Base-by-base conservation (phyloP, 495 filamentous ascomycete genomes). In the Penicillium diatomitis region DNA sequence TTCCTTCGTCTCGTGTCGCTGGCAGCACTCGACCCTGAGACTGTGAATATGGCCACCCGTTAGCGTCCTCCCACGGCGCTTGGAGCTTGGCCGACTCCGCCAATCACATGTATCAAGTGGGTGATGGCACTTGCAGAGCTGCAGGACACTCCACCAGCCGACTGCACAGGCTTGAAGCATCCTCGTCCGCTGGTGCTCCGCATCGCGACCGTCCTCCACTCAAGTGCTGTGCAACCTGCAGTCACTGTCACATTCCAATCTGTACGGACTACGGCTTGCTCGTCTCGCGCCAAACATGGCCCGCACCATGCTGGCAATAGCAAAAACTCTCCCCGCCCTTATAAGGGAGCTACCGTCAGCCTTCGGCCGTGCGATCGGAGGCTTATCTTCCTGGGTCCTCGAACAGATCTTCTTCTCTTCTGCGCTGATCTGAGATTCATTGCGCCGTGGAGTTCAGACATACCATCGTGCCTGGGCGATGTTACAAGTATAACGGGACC, bases 161-260 rank as follows among this genome's bases (percentile, higher is more conserved):
- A 20, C 20, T 20, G 20, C 20, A 20, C 20, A 20, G 20, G 20
- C 20, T 20, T 20, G 20, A 20, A 20, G 20, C 33, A 53, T 46
- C 52, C 54, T 45, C 47, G 40, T 32, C 40, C 40, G 11, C 10
- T 8, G 40, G 40, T 41, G 45, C 51, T 55, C 45, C 48, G 47
- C 52, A 40, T 12, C 33, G 33, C 46, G 31, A 27, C 38, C 34
- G 30, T 30, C 38, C 47, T 40, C 53, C 56, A 60, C 36, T 59
- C 46, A 57, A 20, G 12, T 9, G 40, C 50, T 30, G 37, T 35
- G 48, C 40, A 37, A 48, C 47, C 58, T 70, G 68, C 66, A 62
- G 61, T 57, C 40, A 41, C 55, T 49, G 58, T 71, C 68, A 71
- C 66, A 69, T 60, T 54, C 43, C 43, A 44, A 46, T 64, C 53